Base-by-base conservation (phyloP, 2,329 filamentous ascomycete species). In the Onygenales sp. region DNA sequence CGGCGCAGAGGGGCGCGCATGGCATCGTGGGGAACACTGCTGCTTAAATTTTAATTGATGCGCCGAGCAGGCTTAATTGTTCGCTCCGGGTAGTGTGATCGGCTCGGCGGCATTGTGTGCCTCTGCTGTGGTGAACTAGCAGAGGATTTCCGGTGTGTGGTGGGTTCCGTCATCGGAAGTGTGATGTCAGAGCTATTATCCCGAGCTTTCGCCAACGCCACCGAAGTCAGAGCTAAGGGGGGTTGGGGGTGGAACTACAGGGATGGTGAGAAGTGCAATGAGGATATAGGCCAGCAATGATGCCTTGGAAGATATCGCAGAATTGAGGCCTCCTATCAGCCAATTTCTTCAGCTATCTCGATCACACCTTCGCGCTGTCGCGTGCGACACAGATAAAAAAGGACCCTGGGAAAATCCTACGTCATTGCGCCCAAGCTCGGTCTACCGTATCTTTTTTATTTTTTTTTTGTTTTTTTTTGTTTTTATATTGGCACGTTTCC, bases 351-450 rank as follows among this genome's bases (percentile, higher is more conserved):
- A 39, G 36, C 13, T 39, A 39, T 39, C 9, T 39, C 36, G 36
- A 39, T 9, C 36, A 9, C 36, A 10, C 2, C 9, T 39, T 39
- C 36, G 9, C 36, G 36, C 36, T 39, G 36, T 39, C 36, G 36
- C 36, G 36, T 39, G 36, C 36, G 13, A n/a, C 9, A 39, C 9
- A 39, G 13, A 39, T 6, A 27, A 43, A 13, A 43, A 27, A 21
- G 42, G 17, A 21, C 17, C 8, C 42, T 42, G 10, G 10, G 8
- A 9, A 34, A 46, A 33, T 32, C 11, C 31, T 21, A 48, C 46
- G 46, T 48, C 46, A 48, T 27, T 48, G 14, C 34, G 31, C 46
- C 46, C 46, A 48, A 48, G 46, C 33, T 48, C 46, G 33, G 27
- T 39, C 37, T 39, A 14, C 14, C 14, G 27, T 37, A 39, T 39